Base-by-base conservation (phyloP, 2,329 filamentous ascomycete species). In the Botrytis pseudocinerea region DNA sequence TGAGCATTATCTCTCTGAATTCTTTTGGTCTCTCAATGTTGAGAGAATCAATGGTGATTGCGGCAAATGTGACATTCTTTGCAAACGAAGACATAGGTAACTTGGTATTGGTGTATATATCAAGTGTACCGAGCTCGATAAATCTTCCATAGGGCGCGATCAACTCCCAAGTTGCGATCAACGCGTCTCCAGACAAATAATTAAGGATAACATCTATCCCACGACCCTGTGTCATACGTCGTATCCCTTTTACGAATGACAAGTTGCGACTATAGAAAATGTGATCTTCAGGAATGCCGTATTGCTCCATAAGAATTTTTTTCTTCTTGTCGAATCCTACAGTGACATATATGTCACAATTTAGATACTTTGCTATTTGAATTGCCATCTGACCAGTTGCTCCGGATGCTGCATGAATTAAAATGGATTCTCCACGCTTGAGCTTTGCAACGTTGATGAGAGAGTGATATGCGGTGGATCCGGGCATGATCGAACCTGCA, bases 151-250 rank as follows among this genome's bases (percentile, higher is more conserved):
- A 48, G 22, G 40, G 20, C 12, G 40, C 40, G 16, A 48, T 42
- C 2, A 35, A 66, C 12, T 66, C 63, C 63, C 63, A 66, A 14
- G 35, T 42, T 22, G 63, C 63, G 42, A 40, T 22, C 14, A 66
- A 25, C 35, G 25, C n/a, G 2, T 66, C 63, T 22, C 63, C 40
- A 6, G 44, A n/a, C 2, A 66, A 44, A 8, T 40, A 66, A 28
- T 66, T 66, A 38, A 66, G 35, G 22, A 48, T 14, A 32, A 66
- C 4, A 66, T 66, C 63, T 25, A 66, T 38, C 32, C 63, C 63
- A 22, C 63, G 12, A 25, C 40, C 40, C 8, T 44, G 5, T 38
- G 40, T 66, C 28, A 46, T 46, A 25, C 32, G 20, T 42, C 7
- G 18, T 40, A 66, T 66, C 6, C 63, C 40, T 16, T 66, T 25